Evolutionary conservation across 306 rosid genomes (phyloP), one percentile per base, ranked within the genome.

Genomic region (Cucumis cinereus): DNA sequence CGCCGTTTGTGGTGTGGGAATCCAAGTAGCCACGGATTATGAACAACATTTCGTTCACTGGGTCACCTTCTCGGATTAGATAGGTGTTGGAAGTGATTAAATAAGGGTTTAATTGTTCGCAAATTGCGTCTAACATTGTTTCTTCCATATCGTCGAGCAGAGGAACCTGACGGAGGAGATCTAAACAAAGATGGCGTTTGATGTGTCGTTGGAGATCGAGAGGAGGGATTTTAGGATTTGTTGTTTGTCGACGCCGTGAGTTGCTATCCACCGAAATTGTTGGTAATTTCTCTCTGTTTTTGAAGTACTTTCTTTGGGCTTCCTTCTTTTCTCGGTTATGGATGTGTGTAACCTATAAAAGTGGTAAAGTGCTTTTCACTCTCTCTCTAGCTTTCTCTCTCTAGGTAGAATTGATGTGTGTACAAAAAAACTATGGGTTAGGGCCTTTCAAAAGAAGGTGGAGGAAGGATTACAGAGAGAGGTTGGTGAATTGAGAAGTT

Each of bases 11-110:
- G 7, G 89, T 83, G 69, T 67, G 76, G 23, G 74, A 82, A 79
- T 79, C 57, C 16, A 87, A 53, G 38, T 79, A 80, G 47, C 93
- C 91, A 16, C 86, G 82, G 76, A 80, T 87, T 52, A 89, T 67
- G 58, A 89, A 87, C 3, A 87, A 79, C 87, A 87, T 85, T 56
- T 85, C 88, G 19, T 82, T 83, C 0, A 89, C 84, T 0, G 89
- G 90, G 6, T 87, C 88, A 22, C 90, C 93, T 77, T 83, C 88
- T 0, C 85, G 84, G 5, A 79, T 78, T 11, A 85, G 57, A 68
- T 40, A 20, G 0, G 74, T 41, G 56, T 23, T 45, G 36, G 74
- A 45, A 1, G 56, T 69, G 56, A 20, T 43, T 23, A 69, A 45
- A 45, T n/a, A 45, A 4, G 74, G 74, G 7, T 7, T 69, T 9